A percentile compares a stretch with the other conserved stretches of the same genome.
phyloP scores from a whole-genome alignment of 768 basidiomycete species.

The Hysterangium stoloniferum region DNA sequence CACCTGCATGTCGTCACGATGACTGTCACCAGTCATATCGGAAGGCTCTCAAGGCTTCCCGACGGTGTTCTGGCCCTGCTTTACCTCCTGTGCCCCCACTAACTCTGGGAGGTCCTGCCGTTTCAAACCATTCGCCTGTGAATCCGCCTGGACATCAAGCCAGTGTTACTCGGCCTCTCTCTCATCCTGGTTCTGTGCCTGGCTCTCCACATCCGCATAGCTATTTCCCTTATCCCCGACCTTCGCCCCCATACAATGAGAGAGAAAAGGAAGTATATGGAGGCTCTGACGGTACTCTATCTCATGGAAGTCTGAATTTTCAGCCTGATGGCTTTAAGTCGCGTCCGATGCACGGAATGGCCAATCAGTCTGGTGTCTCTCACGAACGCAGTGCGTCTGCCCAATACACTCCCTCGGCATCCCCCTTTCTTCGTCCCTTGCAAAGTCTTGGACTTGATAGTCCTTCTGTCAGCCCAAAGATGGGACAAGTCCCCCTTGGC shows the following conservation, averaged over 20 bases:
- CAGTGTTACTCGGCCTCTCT: background rate
- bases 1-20: constrained; percentile 34
- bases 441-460: constrained; percentile 39
- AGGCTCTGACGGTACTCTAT: background rate
- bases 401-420: constrained; percentile 57
- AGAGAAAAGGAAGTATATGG: background rate
- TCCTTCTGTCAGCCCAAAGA: constrained; percentile 4
- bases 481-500: constrained; percentile 2
- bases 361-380: background rate
- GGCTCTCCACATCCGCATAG: background rate
- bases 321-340: background rate
- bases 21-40: constrained; percentile 37
- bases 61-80: constrained; percentile 17
- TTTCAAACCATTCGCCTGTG: background rate
- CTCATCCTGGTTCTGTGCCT: background rate
- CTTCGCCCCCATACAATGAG: background rate
- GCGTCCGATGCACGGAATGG: background rate
- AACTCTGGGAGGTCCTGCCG: background rate
- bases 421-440: constrained; percentile 73
- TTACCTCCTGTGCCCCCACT: constrained; percentile 2
- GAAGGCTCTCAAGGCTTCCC: constrained; percentile 29
- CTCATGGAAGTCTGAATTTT: background rate
- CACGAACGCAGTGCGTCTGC: constrained; percentile 4
- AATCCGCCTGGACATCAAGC: background rate
- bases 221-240: constrained; percentile 8